These are phyloP conservation scores for Penstemon newberryi DNA, from an alignment of 257 asterid species.

Conservation along the genomic window DNA sequence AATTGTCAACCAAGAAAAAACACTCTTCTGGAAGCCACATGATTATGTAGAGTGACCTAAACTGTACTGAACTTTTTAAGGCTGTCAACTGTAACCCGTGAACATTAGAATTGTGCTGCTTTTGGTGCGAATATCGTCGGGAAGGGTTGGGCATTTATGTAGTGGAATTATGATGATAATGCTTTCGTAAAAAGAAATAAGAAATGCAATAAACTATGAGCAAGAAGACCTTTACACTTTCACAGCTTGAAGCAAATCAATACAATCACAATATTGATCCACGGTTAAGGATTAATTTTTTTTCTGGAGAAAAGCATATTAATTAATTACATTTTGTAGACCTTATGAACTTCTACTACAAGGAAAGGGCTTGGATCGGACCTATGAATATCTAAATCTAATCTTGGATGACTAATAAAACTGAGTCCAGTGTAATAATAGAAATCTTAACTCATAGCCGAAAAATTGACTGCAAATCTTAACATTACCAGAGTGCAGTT, in stretches of 20 bases:
- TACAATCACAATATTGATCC: neutral
- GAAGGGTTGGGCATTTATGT: neutral
- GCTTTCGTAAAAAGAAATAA: neutral
- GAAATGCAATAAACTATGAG: neutral
- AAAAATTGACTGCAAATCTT: neutral
- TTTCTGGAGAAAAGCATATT: neutral
- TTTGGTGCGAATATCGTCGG: neutral
- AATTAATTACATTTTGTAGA: neutral
- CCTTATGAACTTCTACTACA: neutral
- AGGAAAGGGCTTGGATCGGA: no score
- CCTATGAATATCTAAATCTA: neutral
- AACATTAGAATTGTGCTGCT: neutral
- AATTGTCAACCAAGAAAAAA: neutral
- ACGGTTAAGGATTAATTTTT: neutral
- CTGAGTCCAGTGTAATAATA: neutral
- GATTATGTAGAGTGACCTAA: neutral
- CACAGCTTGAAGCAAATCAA: neutral
- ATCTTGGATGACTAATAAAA: neutral
- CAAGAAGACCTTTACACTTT: neutral
- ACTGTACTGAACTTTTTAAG: slow-evolving; percentile 8
- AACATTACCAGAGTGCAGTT: neutral
- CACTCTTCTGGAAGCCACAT: no score
- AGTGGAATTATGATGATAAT: neutral
- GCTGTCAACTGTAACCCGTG: neutral
- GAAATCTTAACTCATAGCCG: neutral